These are phyloP conservation scores for Tricholoma terreum DNA, from an alignment of 768 basidiomycete genomes.

Conservation along the genomic window DNA sequence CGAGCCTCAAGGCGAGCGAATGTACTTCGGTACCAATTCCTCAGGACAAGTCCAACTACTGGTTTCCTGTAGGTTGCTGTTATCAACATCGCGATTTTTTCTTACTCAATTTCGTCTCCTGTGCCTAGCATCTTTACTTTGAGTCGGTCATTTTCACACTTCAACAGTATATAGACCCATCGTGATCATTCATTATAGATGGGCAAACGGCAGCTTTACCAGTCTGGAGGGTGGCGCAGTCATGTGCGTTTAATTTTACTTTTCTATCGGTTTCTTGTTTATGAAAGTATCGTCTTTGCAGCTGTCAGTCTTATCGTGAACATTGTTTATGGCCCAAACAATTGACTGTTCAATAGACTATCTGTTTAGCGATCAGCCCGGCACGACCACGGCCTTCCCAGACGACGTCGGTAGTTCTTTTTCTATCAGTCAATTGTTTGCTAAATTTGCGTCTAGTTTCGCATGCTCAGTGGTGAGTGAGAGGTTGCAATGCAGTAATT, in stretches of 20 bases:
- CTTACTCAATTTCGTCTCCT: not conserved
- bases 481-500: slow-evolving; percentile 4
- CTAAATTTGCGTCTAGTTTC: slow-evolving; percentile 35
- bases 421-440: slow-evolving; percentile 1
- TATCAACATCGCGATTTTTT: slow-evolving; percentile 3
- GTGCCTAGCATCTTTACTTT: slow-evolving; percentile 44
- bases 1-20: slow-evolving; percentile 40
- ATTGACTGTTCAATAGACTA: slow-evolving; percentile 35
- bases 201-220: slow-evolving; percentile 46
- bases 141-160: slow-evolving; percentile 30
- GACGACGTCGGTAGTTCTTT: slow-evolving; percentile 41
- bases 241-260: slow-evolving; percentile 33
- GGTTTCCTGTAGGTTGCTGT: slow-evolving; percentile 42
- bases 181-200: slow-evolving; percentile 24
- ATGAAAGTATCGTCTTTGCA: slow-evolving; percentile 10
- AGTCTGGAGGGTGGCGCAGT: slow-evolving; percentile 42
- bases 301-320: slow-evolving; percentile 23
- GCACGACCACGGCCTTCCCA: slow-evolving; percentile 50
- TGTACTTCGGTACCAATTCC: slow-evolving; percentile 54
- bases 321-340: not conserved
- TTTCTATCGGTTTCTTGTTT: not conserved
- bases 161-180: not conserved
- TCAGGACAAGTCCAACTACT: slow-evolving; percentile 53
- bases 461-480: slow-evolving; percentile 51
- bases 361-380: slow-evolving; percentile 43